A percentile compares a stretch with the other conserved stretches of the same genome.
Conservation (phyloP, 2,329 filamentous ascomycete genomes). For the Cladosporium sp. region DNA sequence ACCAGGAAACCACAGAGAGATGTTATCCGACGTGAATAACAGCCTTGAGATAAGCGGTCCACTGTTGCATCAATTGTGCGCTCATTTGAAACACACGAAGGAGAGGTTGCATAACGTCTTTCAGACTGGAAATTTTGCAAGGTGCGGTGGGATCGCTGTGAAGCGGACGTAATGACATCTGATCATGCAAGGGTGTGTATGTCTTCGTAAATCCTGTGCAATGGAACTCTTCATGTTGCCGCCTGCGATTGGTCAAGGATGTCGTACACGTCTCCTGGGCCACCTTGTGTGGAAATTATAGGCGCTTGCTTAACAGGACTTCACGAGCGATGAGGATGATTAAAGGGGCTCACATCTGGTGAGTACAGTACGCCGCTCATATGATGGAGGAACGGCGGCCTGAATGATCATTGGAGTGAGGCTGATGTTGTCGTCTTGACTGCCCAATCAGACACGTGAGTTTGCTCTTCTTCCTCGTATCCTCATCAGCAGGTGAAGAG, state of each 20-base stretch:
- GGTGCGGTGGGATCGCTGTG: background rate
- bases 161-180: background rate
- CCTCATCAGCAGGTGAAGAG: slow-evolving; percentile 1
- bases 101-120: background rate
- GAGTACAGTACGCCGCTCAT: no score
- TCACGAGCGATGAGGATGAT: background rate
- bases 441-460: background rate
- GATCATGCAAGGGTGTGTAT: background rate
- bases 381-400: background rate
- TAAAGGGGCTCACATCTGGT: no score
- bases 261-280: background rate
- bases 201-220: background rate
- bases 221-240: background rate
- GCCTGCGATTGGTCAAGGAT: background rate
- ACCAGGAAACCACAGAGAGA: background rate
- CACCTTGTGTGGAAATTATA: background rate
- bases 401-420: background rate
- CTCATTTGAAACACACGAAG: background rate
- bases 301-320: slow-evolving; percentile 5
- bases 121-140: background rate
- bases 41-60: background rate
- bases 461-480: background rate
- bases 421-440: background rate
- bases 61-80: background rate
- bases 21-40: background rate